Evolutionary conservation across 2,329 filamentous ascomycete genomes (phyloP), one percentile per base, ranked within the genome.

Genomic region (Tolypocladium nubicola): DNA sequence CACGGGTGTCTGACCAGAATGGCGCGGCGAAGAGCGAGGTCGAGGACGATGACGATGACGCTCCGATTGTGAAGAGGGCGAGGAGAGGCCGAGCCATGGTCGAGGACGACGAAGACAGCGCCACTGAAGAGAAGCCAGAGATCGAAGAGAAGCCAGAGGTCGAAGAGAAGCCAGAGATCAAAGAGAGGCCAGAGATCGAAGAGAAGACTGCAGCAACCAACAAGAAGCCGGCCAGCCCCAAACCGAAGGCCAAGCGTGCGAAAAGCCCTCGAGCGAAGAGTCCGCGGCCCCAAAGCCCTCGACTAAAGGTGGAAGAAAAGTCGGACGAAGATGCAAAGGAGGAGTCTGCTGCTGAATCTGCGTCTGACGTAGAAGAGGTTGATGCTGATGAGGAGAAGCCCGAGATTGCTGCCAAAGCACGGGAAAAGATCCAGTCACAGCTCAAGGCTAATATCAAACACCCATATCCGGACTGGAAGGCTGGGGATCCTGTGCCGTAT

Each of bases 381-480:
- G 81, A 82, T 38, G 76, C 75, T 8, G 83, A 84, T 19, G 78
- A 79, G 3, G 78, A 88, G 65, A 89, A 89, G 67, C 85, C 90
- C 2, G 84, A 87, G 62, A 72, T 85, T 52, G 84, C 84, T 54
- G 86, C 84, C 47, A 92, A 95, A 71, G 86, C 85, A 52, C 85
- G 89, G 50, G 83, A 93, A 70, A 89, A 90, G 70, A 82, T 93
- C 13, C 91, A 96, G 69, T 84, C 84, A 10, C 88, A 86, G 53
- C 75, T 96, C 58, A 85, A 85, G 67, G 76, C 82, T 21, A 83
- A 80, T 55, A 77, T 73, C 43, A 88, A 90, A 62, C 88, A 96
- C 66, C 85, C 88, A n/a, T 97, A 93, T 71, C 92, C 92, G 0
- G 93, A 99, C 72, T 99, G 94, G 94, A 88, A 90, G 69, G 76